phyloP scores from a whole-genome alignment of 148 eudicot species.

The Dianthus caryophyllus region DNA sequence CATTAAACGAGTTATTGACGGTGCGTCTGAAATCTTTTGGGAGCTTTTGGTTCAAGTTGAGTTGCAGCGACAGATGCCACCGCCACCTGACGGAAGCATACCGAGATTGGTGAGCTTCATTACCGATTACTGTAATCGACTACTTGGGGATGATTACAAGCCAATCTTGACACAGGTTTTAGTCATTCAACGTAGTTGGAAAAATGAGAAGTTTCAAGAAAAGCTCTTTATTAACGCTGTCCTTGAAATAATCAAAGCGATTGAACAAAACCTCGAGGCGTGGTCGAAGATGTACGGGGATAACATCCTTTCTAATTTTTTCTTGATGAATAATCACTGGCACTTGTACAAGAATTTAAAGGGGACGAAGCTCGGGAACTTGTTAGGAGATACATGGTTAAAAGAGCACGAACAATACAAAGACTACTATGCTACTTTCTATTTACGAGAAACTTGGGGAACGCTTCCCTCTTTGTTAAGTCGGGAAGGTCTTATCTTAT shows the following conservation, averaged over 20 bases:
- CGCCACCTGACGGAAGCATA: constrained; percentile 66
- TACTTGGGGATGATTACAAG: constrained; percentile 71
- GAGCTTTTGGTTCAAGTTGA: constrained; percentile 76
- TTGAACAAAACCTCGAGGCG: constrained; percentile 57
- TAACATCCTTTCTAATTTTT: constrained; percentile 34
- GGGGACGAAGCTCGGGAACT: constrained; percentile 60
- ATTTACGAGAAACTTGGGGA: constrained; percentile 66
- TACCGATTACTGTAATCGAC: constrained; percentile 62
- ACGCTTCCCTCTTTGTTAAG: constrained; percentile 68
- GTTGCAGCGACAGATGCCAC: constrained; percentile 66
- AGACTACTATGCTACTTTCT: constrained; percentile 46
- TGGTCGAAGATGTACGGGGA: constrained; percentile 79
- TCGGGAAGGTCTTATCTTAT: constrained; percentile 73
- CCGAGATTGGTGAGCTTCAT: constrained; percentile 66
- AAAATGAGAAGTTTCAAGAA: constrained; percentile 73
- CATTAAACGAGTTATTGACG: constrained; percentile 63
- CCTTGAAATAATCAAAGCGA: constrained; percentile 58
- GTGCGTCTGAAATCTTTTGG: constrained; percentile 80
- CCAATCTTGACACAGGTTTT: constrained; percentile 69
- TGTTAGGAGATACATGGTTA: constrained; percentile 64
- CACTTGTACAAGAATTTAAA: constrained; percentile 64
- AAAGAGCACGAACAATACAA: constrained; percentile 60
- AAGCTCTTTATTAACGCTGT: constrained; percentile 56
- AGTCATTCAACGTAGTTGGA: constrained; percentile 80
- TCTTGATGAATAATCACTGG: constrained; percentile 83